Percentiles rank a stretch among this genome's conserved stretches.
Conservation (phyloP, 306 rosid genomes). For the Alnus glutinosa region DNA sequence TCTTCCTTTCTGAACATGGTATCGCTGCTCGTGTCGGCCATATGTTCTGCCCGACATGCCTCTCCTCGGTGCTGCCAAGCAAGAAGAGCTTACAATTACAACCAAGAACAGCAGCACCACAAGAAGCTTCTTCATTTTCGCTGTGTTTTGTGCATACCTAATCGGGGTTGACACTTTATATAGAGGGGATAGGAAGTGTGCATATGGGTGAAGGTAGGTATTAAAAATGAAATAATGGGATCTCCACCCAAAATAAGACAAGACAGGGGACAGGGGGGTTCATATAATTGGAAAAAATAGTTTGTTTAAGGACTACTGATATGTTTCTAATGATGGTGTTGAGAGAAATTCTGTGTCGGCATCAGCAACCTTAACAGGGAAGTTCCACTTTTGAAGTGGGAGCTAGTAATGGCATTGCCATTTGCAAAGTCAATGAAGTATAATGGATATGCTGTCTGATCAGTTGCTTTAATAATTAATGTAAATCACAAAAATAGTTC, state of each 20-base stretch:
- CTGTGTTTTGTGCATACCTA: constrained; percentile 1
- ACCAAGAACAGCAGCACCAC: constrained; percentile 33
- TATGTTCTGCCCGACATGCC: constrained; percentile 41
- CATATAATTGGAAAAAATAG: not conserved
- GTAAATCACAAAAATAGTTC: constrained; percentile 31
- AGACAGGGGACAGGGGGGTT: not conserved
- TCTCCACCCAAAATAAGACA: constrained; percentile 24
- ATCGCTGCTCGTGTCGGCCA: constrained; percentile 44
- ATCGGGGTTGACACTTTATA: not conserved
- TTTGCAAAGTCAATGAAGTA: constrained; percentile 19
- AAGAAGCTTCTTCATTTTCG: constrained; percentile 42
- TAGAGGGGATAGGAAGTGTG: not conserved
- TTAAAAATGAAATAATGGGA: constrained; percentile 21
- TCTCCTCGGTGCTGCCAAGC: constrained; percentile 39
- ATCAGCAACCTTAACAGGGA: constrained; percentile 20
- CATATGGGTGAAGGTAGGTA: not conserved
- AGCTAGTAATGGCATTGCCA: not conserved
- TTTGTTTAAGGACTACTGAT: constrained; percentile 9
- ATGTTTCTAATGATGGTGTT: not conserved
- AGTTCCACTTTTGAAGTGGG: constrained; percentile 50
- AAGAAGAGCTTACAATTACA: constrained; percentile 24
- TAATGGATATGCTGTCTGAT: constrained; percentile 21
- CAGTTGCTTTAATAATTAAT: constrained; percentile 17
- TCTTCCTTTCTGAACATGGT: constrained; percentile 31
- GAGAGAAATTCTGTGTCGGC: not conserved